Evolutionary conservation across 495 filamentous ascomycete species (phyloP).

Genomic region (Neurospora sp.): DNA sequence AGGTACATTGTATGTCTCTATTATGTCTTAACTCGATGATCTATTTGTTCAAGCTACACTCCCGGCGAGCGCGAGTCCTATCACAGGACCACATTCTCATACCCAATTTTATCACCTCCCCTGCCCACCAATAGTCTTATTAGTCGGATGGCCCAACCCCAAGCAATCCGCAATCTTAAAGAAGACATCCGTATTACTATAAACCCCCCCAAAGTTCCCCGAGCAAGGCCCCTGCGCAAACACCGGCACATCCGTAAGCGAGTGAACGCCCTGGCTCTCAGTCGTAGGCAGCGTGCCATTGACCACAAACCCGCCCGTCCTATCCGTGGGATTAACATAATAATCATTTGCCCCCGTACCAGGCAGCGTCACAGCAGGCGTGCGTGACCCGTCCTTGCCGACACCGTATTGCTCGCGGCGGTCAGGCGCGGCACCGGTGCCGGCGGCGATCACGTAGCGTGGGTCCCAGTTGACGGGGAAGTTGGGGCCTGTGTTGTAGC

Average conservation of each 20-base stretch:
- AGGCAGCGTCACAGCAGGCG: constrained; percentile 38
- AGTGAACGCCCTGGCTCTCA: constrained; percentile 55
- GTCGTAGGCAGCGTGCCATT: constrained; percentile 57
- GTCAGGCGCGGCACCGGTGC: constrained; percentile 55
- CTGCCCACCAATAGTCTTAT: constrained; percentile 8
- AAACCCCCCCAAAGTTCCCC: constrained; percentile 58
- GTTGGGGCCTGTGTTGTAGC: constrained; percentile 52
- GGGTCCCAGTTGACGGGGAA: constrained; percentile 72
- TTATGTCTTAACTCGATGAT: not conserved
- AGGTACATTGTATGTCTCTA: not conserved
- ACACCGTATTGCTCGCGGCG: constrained; percentile 57
- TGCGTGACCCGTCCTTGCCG: constrained; percentile 44
- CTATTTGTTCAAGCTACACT: not conserved
- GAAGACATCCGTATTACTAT: constrained; percentile 61
- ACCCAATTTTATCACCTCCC: not conserved
- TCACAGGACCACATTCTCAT: not conserved
- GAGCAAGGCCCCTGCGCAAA: constrained; percentile 65
- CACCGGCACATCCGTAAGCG: constrained; percentile 65
- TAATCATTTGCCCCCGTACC: constrained; percentile 33
- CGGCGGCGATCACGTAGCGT: constrained; percentile 60
- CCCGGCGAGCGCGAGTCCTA: not conserved
- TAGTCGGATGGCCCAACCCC: constrained; percentile 38
- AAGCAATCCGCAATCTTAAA: constrained; percentile 62
- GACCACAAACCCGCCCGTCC: constrained; percentile 50
- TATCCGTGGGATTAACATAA: constrained; percentile 52